Percentiles rank a stretch among this genome's conserved stretches.
phyloP scores from a whole-genome alignment of 495 filamentous ascomycete species.

The Terfezia claveryi region DNA sequence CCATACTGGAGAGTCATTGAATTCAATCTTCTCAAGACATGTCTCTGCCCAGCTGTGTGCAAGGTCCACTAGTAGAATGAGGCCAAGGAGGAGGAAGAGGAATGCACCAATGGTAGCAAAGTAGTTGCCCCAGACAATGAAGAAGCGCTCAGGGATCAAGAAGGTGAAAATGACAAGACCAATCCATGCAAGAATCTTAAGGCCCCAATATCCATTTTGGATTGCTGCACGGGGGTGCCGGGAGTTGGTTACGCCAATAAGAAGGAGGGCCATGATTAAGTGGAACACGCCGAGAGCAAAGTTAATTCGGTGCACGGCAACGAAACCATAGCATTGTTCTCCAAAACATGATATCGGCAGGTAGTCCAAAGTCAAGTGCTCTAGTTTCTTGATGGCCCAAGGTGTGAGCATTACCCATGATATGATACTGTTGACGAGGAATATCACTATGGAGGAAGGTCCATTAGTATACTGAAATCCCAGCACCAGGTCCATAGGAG shows the following conservation, averaged over 20 bases:
- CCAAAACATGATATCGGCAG: conserved; percentile 80
- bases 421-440: conserved; percentile 84
- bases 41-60: conserved; percentile 97
- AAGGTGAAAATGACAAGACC: conserved; percentile 72
- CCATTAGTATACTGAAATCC: background rate
- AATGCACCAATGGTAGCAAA: conserved; percentile 73
- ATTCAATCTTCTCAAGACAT: conserved; percentile 82
- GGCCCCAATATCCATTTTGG: conserved; percentile 51
- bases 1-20: conserved; percentile 67
- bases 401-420: conserved; percentile 99
- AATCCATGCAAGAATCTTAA: conserved; percentile 70
- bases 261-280: conserved; percentile 54
- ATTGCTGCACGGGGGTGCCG: conserved; percentile 68
- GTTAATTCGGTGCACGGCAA: conserved; percentile 91
- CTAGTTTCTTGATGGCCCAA: conserved; percentile 90
- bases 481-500: background rate
- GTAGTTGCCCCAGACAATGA: conserved; percentile 89
- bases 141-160: conserved; percentile 87
- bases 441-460: conserved; percentile 33
- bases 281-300: conserved; percentile 93
- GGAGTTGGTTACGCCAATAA: conserved; percentile 72
- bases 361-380: conserved; percentile 79
- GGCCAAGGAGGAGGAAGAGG: conserved; percentile 77
- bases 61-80: conserved; percentile 83
- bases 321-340: conserved; percentile 82